Conservation (phyloP, 1,139 yeast genomes). For the Saccharomyces pastorianus region DNA sequence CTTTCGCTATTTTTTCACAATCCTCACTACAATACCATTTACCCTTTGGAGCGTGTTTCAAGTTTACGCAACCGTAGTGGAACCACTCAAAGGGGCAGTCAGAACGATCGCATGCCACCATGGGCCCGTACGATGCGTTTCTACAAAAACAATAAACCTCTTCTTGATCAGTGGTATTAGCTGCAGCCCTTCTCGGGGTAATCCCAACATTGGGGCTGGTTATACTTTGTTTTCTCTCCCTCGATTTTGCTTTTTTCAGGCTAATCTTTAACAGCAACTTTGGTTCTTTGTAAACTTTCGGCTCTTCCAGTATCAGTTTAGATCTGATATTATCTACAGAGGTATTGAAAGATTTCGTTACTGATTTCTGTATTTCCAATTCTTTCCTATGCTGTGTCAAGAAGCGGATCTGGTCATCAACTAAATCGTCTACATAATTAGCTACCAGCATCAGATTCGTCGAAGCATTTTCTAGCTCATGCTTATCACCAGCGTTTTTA, state of each 20-base stretch:
- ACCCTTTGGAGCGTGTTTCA: conserved; percentile 69
- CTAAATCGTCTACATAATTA: conserved; percentile 1
- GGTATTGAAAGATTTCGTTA: conserved; percentile 1
- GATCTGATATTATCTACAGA: background rate
- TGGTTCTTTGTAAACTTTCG: background rate
- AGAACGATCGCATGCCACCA: conserved; percentile 86
- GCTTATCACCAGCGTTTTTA: conserved; percentile 4
- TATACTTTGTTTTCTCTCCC: background rate
- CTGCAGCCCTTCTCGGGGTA: background rate
- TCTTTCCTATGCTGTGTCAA: conserved; percentile 6
- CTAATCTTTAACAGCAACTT: conserved; percentile 11
- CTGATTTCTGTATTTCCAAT: background rate
- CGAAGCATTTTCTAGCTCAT: conserved; percentile 1
- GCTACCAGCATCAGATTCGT: background rate
- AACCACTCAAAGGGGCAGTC: conserved; percentile 85
- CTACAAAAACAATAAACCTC: conserved; percentile 70
- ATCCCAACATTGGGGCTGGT: background rate
- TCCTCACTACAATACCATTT: conserved; percentile 90
- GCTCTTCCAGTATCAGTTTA: background rate
- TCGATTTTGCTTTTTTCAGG: conserved; percentile 6
- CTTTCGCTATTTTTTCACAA: conserved; percentile 17
- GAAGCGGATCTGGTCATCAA: background rate
- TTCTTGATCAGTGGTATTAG: conserved; percentile 13
- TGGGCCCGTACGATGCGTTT: conserved; percentile 78
- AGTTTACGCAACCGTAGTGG: conserved; percentile 71